phyloP scores from a whole-genome alignment of 75 land plant species.

The Cunninghamia lanceolata region DNA sequence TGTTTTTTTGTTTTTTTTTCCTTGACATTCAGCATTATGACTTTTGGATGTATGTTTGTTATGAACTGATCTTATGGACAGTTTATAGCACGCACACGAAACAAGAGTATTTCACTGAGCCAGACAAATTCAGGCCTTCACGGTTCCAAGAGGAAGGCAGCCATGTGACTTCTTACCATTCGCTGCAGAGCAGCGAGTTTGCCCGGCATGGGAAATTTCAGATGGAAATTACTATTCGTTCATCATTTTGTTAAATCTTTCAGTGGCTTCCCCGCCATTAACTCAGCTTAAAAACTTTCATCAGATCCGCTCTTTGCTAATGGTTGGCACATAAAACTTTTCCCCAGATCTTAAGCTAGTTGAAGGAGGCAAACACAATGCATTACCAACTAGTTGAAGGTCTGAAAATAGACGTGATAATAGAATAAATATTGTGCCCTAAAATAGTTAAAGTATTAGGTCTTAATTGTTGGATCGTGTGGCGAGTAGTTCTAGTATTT shows the following conservation, averaged over 20 bases:
- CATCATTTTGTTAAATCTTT: constrained; percentile 32
- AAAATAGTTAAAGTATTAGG: no score
- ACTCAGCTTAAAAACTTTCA: constrained; percentile 17
- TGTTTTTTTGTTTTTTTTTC: background rate
- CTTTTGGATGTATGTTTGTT: background rate
- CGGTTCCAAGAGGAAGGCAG: constrained; percentile 26
- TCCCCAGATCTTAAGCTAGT: no score
- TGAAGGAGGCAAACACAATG: no score
- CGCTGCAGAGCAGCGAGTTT: constrained; percentile 45
- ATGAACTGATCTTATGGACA: constrained; percentile 33
- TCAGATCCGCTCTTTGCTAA: constrained; percentile 17
- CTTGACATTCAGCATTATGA: background rate
- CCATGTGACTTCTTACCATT: constrained; percentile 37
- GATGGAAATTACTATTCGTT: constrained; percentile 29
- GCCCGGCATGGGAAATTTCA: constrained; percentile 48
- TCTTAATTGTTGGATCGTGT: no score
- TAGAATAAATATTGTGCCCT: no score
- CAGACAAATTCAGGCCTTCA: constrained; percentile 44
- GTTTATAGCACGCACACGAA: constrained; percentile 24
- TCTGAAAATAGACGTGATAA: no score
- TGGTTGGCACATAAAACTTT: constrained; percentile 32
- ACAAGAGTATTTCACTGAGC: constrained; percentile 32
- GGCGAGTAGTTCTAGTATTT: no score
- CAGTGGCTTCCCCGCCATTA: constrained; percentile 12
- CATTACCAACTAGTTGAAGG: no score